Conservation (phyloP, 1,139 yeast species). For the Kluyveromyces marxianus region DNA sequence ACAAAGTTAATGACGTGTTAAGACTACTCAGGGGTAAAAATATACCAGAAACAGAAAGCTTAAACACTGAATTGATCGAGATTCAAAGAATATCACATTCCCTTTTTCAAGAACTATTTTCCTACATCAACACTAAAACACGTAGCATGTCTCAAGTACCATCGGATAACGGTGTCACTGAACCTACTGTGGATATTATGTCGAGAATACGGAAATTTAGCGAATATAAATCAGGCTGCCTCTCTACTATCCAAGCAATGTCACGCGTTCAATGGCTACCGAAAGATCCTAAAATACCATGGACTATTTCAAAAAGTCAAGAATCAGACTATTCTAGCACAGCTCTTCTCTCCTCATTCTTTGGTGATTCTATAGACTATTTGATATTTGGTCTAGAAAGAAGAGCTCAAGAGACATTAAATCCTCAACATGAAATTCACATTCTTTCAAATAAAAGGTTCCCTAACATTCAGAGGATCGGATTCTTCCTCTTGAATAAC, state of each 20-base stretch:
- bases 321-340: conserved; percentile 36
- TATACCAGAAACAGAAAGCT: conserved; percentile 13
- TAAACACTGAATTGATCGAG: conserved; percentile 16
- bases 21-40: conserved; percentile 24
- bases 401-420: conserved; percentile 40
- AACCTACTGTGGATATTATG: conserved; percentile 58
- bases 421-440: conserved; percentile 33
- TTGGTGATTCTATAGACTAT: conserved; percentile 71
- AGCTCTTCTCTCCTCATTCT: conserved; percentile 52
- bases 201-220: conserved; percentile 57
- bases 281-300: conserved; percentile 32
- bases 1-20: conserved; percentile 27
- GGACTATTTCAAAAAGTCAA: conserved; percentile 18
- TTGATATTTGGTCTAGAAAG: conserved; percentile 53
- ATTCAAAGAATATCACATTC: conserved; percentile 32
- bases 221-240: conserved; percentile 51
- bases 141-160: conserved; percentile 39
- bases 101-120: conserved; percentile 47
- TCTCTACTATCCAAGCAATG: conserved; percentile 43
- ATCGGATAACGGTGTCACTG: conserved; percentile 60
- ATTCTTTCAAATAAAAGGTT: conserved; percentile 18
- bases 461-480: conserved; percentile 38
- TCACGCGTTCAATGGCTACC: conserved; percentile 68
- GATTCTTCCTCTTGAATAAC: conserved; percentile 67
- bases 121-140: conserved; percentile 47